Base-by-base conservation (phyloP, 148 eudicot genomes). In the Rhododendron vialii region DNA sequence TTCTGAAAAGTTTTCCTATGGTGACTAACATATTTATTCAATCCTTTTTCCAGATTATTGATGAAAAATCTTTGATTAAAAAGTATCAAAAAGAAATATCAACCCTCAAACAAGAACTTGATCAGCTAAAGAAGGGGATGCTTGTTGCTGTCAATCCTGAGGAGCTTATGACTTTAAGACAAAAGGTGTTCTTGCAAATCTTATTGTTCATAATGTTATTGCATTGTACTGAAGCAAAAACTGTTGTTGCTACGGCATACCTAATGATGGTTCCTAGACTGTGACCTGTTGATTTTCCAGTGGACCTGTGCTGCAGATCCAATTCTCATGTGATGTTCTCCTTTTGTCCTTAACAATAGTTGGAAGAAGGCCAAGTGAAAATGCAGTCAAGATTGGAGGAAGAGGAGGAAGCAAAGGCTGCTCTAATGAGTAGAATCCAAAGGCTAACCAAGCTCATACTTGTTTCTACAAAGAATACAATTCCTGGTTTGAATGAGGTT, bases 281-380 rank as follows among this genome's bases (percentile, higher is more conserved):
- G 17, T 36, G 48, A 36, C 18, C 38, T 73, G 50, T 6, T 24
- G 57, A 51, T 74, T 24, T 20, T 36, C 22, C 22, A 55, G 65
- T 55, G 3, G 30, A 48, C 43, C 33, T 35, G 22, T 26, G 80
- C 17, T 14, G 15, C 26, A 33, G 47, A 73, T 50, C 28, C 33
- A 11, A 73, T 86, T 80, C 26, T 84, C 57, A 36, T 17, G 10
- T 61, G 76, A 84, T 79, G 28, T 84, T 33, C 35, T 24, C 10
- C n/a, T 81, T 51, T 36, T 85, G 63, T 13, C 43, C 10, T 86
- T 13, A 80, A 33, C 85, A 87, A 78, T 89, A 97, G 99, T 90
- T 97, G 91, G 99, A 95, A 94, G 98, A 97, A 94, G 99, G 99
- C 69, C 99, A 97, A 88, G 90, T 93, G 82, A 97, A 95, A 91